Conservation (phyloP, 805 yeast species). For the Ogataea ramenticola region DNA sequence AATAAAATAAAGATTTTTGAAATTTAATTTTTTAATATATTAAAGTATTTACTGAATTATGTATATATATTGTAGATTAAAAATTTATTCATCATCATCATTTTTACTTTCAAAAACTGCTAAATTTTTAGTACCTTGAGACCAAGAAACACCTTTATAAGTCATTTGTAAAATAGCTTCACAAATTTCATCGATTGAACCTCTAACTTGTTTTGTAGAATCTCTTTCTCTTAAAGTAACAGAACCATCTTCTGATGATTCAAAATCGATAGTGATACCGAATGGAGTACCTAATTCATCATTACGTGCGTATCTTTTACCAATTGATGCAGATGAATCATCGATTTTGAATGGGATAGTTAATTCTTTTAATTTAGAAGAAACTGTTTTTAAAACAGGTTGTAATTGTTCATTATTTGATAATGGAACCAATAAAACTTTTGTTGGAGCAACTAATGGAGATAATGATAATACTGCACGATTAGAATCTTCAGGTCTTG, state of each 20-base stretch:
- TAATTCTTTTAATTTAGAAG: constrained; percentile 62
- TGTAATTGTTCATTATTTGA: constrained; percentile 75
- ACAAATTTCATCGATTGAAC: constrained; percentile 62
- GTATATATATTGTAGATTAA: no score
- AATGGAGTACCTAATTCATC: constrained; percentile 99
- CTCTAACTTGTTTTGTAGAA: constrained; percentile 94
- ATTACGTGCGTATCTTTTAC: constrained; percentile 96
- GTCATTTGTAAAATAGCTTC: constrained; percentile 72
- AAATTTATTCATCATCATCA: no score
- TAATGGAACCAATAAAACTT: constrained; percentile 91
- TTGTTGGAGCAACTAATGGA: constrained; percentile 95
- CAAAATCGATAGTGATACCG: constrained; percentile 96
- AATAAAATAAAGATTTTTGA: no score
- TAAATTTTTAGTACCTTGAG: constrained; percentile 70
- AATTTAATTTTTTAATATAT: no score
- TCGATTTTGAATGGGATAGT: constrained; percentile 94
- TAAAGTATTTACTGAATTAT: no score
- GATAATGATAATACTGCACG: constrained; percentile 85
- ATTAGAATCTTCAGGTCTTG: constrained; percentile 81
- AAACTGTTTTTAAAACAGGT: constrained; percentile 66
- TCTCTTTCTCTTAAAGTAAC: constrained; percentile 97
- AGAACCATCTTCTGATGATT: constrained; percentile 77
- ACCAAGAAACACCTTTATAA: constrained; percentile 73
- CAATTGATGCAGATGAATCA: constrained; percentile 95
- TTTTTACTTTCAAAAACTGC: constrained; percentile 67